Evolutionary conservation across 2,329 filamentous ascomycete genomes (phyloP), one percentile per base, ranked within the genome.

Genomic region (Volutella citrinella): DNA sequence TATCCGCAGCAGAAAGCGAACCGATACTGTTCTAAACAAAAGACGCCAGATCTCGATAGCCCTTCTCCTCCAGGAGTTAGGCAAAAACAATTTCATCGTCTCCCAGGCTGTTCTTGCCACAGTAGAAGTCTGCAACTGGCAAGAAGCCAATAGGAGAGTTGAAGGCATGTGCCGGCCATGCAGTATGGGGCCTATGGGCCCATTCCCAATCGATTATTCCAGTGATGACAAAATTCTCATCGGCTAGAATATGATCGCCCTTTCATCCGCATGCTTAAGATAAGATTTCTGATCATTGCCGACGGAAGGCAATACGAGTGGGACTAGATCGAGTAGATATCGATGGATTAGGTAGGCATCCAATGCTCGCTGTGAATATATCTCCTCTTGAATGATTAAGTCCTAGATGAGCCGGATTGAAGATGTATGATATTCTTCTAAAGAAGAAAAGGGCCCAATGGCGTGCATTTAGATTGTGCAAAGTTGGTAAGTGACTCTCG

Each of bases 201-300:
- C 51, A 60, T 27, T 60, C 54, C 61, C 60, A 73, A 41, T 74
- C 68, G 32, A 73, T 66, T 19, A 74, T 66, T 2, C 65, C 67
- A 6, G 63, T 70, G 20, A 74, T 62, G 36, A 69, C 66, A 38
- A 57, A 67, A 7, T 68, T 29, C 5, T 68, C 56, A 37, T 74
- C 63, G 3, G 65, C 61, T 2, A 74, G 52, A 11, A 74, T 60
- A 29, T 73, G 67, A 32, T 72, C 66, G 4, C 65, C 68, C 44
- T 72, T 74, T 73, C 68, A 36, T 55, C 54, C 30, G 43, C 43
- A 25, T 57, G 49, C 42, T 68, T 72, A 8, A 74, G 48, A 36
- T 64, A 72, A 48, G 63, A 73, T 16, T 45, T 50, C 5, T 51
- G 40, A 19, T 56, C 49, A 15, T 56, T 42, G 28, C 42, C 43